These are phyloP conservation scores for Carnegiea gigantea DNA, from an alignment of 179 eudicot genomes.

Conservation along the genomic window DNA sequence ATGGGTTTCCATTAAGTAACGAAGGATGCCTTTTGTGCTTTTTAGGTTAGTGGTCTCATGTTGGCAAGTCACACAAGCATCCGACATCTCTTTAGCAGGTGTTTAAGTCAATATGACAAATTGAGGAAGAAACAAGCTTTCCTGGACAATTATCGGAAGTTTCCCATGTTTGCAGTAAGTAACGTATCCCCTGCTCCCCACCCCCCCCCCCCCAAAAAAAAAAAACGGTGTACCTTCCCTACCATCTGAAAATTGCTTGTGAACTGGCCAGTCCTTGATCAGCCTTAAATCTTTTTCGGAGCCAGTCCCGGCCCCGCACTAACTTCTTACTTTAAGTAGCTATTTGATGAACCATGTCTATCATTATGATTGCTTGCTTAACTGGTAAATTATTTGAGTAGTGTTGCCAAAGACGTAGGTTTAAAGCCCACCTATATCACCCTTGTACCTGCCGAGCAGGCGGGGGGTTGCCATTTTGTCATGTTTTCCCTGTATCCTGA, in stretches of 20 bases:
- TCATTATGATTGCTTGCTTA: not conserved
- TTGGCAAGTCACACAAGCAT: conserved; percentile 96
- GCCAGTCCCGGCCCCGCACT: not conserved
- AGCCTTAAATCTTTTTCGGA: not conserved
- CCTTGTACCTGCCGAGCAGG: too few species aligned
- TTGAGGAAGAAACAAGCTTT: conserved; percentile 97
- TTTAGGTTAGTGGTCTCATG: conserved; percentile 96
- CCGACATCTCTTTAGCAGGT: conserved; percentile 89
- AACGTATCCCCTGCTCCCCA: not conserved
- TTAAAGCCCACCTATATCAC: too few species aligned
- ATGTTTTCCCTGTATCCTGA: not conserved
- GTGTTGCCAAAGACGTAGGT: too few species aligned
- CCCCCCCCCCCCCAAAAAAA: too few species aligned
- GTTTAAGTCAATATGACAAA: conserved; percentile 86
- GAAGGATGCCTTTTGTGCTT: conserved; percentile 12
- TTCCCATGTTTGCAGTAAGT: conserved; percentile 97
- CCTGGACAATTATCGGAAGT: conserved; percentile 89
- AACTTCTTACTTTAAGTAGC: not conserved
- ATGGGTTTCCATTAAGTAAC: conserved; percentile 1
- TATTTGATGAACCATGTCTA: not conserved
- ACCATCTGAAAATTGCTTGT: not conserved
- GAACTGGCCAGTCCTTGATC: not conserved
- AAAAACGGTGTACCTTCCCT: not conserved
- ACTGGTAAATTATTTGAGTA: too few species aligned
- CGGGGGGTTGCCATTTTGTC: not conserved